Conservation (phyloP, 169 alveolate species). For the Perkinsus olseni region DNA sequence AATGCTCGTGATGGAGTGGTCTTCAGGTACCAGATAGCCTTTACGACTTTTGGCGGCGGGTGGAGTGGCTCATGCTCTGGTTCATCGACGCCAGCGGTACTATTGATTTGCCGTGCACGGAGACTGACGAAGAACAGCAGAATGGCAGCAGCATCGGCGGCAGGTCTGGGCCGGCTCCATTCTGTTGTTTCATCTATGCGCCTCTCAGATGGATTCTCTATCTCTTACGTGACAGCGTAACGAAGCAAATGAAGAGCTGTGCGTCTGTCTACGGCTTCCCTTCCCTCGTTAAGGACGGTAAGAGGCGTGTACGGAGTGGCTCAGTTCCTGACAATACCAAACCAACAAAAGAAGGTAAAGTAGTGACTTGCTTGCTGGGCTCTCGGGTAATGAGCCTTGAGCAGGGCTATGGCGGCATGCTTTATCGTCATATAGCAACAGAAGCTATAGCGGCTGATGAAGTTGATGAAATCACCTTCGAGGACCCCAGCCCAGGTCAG, state of each 20-base stretch:
- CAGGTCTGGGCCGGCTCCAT: background rate
- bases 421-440: background rate
- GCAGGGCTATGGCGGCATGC: background rate
- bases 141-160: background rate
- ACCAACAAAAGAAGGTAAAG: background rate
- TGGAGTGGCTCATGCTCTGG: background rate
- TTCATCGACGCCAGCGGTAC: background rate
- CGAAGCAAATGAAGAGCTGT: background rate
- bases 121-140: background rate
- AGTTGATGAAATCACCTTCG: background rate
- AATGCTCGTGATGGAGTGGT: background rate
- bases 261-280: background rate
- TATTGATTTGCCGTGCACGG: background rate
- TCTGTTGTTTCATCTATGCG: background rate
- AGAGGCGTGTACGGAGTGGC: background rate
- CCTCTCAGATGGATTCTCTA: background rate
- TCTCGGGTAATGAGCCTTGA: background rate
- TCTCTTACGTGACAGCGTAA: background rate
- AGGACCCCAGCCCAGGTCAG: background rate
- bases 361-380: background rate
- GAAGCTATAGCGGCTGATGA: background rate
- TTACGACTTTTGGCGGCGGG: background rate
- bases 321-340: background rate
- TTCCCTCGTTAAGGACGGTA: background rate
- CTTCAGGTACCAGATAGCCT: background rate